Evolutionary conservation across 2,329 filamentous ascomycete genomes (phyloP), one percentile per base, ranked within the genome.

Genomic region (Stagonosporopsis tanaceti): DNA sequence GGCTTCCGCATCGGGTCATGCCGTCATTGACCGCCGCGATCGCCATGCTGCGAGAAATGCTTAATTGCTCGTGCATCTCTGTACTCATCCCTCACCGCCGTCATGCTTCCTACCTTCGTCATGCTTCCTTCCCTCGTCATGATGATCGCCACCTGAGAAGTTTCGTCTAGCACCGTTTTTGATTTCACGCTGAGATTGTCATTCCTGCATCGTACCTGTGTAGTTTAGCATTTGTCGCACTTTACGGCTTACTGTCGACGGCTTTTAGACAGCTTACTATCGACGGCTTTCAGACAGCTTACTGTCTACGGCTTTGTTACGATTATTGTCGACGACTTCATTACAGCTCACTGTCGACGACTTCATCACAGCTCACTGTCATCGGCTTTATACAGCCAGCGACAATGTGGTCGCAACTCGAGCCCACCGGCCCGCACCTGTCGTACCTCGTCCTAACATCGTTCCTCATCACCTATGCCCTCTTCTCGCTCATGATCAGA

Each of bases 401-500:
- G 8, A 34, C 5, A 27, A 57, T 57, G 54, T 82, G 79, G 79
- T 72, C 74, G 17, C 78, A 81, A 63, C 74, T 81, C 27, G 79
- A 81, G 69, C 72, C 78, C 11, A 81, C 79, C 2, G 77, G 77
- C 8, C 68, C 80, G 20, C 80, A 83, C 57, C 54, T 81, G 22
- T 77, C 77, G 11, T 83, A 81, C 54, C 62, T 82, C 20, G 64
- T 78, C 9, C 69, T 82, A 4, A 78, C 80, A 0, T 68, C 68
- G 11, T 82, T 82, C 63, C 73, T 82, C 17, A 75, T 83, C 50
- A 64, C 69, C 28, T 82, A 82, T 61, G 77, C 78, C 0, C 69
- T 82, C 9, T 82, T 82, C 67, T 77, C 77, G 8, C 69, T 75
- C 39, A 77, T 80, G 63, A 78, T 82, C 56, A 72, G 79, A 34